Evolutionary conservation across 2,329 filamentous ascomycete species (phyloP), one percentile per base, ranked within the genome.

Genomic region (Amphichorda felina): DNA sequence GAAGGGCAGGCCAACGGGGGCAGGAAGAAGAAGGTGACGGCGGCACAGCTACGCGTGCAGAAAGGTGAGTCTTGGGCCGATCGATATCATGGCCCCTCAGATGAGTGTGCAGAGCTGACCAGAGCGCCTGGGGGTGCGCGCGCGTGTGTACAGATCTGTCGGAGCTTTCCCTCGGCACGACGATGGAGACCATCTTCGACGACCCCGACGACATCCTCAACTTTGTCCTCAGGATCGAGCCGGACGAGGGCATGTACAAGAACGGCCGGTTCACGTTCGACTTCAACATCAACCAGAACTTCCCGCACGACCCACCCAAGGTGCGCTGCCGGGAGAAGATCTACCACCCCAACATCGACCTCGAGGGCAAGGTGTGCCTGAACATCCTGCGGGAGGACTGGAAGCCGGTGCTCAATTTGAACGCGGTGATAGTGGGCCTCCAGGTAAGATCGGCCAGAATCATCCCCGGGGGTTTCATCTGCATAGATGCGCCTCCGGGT

Each of bases 1-100:
- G 79, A 82, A 46, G 75, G 71, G 24, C 70, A 76, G 30, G 75
- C 76, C 19, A 70, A 68, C 1, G 80, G 79, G 13, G 74, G 78
- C 37, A 94, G 87, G 68, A 96, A 95, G 75, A 96, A 95, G 75
- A 96, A 95, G 70, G 88, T 98, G 45, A 96, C 91, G 16, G 86
- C 91, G 14, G 91, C 91, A 37, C 88, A 96, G 63, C 67, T 96
- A 43, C 82, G 91, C 41, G 87, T 95, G 41, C 91, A 96, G 63
- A 94, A 94, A 74, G 91, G 89, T 93, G 63, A 17, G 39, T 39
- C 40, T 39, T 26, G n/a, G n/a, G n/a, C n/a, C n/a, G n/a, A n/a
- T n/a, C n/a, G n/a, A n/a, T n/a, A n/a, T n/a, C n/a, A n/a, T n/a
- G n/a, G n/a, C n/a, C n/a, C n/a, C n/a, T n/a, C n/a, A n/a, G n/a